Evolutionary conservation across 2,329 filamentous ascomycete species (phyloP).

Genomic region (Bipolaris zeicola): DNA sequence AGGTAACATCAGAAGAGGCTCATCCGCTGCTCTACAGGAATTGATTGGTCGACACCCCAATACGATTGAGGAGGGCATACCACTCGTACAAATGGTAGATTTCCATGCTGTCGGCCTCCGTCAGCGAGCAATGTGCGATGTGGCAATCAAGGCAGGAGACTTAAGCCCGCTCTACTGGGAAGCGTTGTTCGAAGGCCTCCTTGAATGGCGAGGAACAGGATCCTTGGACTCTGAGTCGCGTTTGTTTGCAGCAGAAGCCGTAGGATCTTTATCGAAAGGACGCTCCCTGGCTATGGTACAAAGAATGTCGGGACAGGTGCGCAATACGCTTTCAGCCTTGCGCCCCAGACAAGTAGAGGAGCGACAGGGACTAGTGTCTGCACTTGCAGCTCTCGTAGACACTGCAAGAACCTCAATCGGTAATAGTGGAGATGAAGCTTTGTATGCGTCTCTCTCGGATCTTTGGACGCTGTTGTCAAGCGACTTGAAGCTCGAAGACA

Average conservation of each 20-base stretch:
- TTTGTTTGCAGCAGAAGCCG: slow-evolving; percentile 70
- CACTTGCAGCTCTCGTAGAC: slow-evolving; percentile 49
- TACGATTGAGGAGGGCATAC: slow-evolving; percentile 78
- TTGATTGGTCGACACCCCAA: slow-evolving; percentile 91
- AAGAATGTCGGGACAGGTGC: slow-evolving; percentile 52
- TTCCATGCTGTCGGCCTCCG: slow-evolving; percentile 93
- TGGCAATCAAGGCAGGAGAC: slow-evolving; percentile 71
- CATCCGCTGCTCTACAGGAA: slow-evolving; percentile 92
- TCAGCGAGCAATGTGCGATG: slow-evolving; percentile 77
- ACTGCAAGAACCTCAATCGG: slow-evolving; percentile 1
- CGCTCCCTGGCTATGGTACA: slow-evolving; percentile 37
- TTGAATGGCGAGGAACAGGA: slow-evolving; percentile 87
- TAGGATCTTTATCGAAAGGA: slow-evolving; percentile 63
- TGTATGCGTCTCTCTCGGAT: slow-evolving; percentile 22
- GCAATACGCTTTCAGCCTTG: slow-evolving; percentile 54
- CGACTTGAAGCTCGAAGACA: slow-evolving; percentile 46
- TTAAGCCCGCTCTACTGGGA: slow-evolving; percentile 69
- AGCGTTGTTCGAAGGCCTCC: slow-evolving; percentile 70
- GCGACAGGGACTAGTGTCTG: slow-evolving; percentile 69
- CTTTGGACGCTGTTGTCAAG: slow-evolving; percentile 42
- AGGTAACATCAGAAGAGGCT: slow-evolving; percentile 90
- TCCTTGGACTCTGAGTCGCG: slow-evolving; percentile 77
- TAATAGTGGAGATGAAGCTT: background rate
- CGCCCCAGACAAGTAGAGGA: slow-evolving; percentile 68
- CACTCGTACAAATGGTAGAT: slow-evolving; percentile 86